A percentile compares a stretch with the other conserved stretches of the same genome.
These are phyloP conservation scores for Xylariales sp. DNA, from an alignment of 2,329 filamentous ascomycete species.

Conservation along the genomic window DNA sequence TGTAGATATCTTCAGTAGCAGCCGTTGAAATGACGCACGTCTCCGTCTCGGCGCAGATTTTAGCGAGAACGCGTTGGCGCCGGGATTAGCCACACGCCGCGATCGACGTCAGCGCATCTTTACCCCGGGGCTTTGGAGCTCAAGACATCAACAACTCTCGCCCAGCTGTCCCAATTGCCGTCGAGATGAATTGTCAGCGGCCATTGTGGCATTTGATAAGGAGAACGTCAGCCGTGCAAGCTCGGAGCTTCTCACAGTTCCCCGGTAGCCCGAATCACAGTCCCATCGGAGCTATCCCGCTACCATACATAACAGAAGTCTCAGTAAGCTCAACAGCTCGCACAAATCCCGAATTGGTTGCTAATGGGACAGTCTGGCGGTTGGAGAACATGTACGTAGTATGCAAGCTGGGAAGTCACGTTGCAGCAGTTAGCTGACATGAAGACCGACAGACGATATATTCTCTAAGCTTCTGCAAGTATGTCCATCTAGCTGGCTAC, in stretches of 20 bases:
- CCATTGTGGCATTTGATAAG: slow-evolving; percentile 30
- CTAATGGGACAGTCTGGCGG: slow-evolving; percentile 59
- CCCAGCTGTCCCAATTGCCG: too few relatives aligned
- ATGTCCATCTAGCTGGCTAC: slow-evolving; percentile 18
- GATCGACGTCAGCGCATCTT: slow-evolving; percentile 2
- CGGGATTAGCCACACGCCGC: too few relatives aligned
- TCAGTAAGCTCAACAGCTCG: slow-evolving; percentile 33
- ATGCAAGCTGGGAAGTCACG: slow-evolving; percentile 2
- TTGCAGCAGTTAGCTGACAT: slow-evolving; percentile 29
- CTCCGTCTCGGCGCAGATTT: too few relatives aligned
- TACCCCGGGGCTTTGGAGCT: too few relatives aligned
- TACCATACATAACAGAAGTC: slow-evolving; percentile 56
- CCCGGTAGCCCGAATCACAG: slow-evolving; percentile 29
- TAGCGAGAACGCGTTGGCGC: background rate
- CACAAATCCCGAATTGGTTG: slow-evolving; percentile 5
- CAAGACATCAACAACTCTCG: too few relatives aligned
- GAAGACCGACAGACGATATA: slow-evolving; percentile 67
- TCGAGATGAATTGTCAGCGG: slow-evolving; percentile 32
- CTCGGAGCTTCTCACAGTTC: slow-evolving; percentile 39
- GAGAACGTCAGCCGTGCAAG: slow-evolving; percentile 28
- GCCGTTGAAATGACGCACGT: too few relatives aligned
- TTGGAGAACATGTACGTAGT: slow-evolving; percentile 71
- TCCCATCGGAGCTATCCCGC: slow-evolving; percentile 37
- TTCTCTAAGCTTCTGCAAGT: slow-evolving; percentile 77
- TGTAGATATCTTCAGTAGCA: too few relatives aligned